phyloP scores from a whole-genome alignment of 176 grass and related monocot species.

The Cymbopogon citratus region DNA sequence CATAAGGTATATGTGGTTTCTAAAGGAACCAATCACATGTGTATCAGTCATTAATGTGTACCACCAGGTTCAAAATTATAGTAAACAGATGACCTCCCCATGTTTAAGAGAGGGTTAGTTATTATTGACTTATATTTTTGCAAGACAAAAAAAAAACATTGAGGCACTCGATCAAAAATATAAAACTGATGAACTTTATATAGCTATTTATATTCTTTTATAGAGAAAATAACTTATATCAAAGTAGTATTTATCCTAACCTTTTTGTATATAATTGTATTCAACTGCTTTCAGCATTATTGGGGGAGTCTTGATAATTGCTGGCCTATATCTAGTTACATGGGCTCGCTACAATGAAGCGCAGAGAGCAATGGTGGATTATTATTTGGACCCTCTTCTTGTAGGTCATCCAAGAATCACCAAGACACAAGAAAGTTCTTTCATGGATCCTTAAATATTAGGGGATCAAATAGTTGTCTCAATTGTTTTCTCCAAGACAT shows the following conservation, averaged over 20 bases:
- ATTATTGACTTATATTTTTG: neutral
- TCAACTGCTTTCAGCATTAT: slow-evolving; percentile 44
- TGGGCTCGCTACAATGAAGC: slow-evolving; percentile 70
- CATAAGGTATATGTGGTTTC: neutral
- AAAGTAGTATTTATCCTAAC: neutral
- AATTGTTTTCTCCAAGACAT: neutral
- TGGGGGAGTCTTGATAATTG: slow-evolving; percentile 68
- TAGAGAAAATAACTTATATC: neutral
- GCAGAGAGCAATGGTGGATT: neutral
- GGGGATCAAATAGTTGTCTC: neutral
- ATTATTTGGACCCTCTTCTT: slow-evolving; percentile 44
- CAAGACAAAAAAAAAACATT: neutral
- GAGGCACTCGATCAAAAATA: neutral
- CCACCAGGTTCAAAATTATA: neutral
- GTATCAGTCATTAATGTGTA: neutral
- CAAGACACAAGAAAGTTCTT: slow-evolving; percentile 35
- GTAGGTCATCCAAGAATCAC: slow-evolving; percentile 14
- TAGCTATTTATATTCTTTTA: neutral
- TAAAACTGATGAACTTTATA: neutral
- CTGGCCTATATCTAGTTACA: slow-evolving; percentile 77
- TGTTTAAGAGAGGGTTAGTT: neutral
- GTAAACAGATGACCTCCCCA: neutral
- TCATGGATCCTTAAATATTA: slow-evolving; percentile 29
- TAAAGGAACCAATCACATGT: neutral
- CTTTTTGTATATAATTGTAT: neutral